Evolutionary conservation across 495 filamentous ascomycete genomes (phyloP), one percentile per base, ranked within the genome.

Genomic region (Articulospora tetracladia): DNA sequence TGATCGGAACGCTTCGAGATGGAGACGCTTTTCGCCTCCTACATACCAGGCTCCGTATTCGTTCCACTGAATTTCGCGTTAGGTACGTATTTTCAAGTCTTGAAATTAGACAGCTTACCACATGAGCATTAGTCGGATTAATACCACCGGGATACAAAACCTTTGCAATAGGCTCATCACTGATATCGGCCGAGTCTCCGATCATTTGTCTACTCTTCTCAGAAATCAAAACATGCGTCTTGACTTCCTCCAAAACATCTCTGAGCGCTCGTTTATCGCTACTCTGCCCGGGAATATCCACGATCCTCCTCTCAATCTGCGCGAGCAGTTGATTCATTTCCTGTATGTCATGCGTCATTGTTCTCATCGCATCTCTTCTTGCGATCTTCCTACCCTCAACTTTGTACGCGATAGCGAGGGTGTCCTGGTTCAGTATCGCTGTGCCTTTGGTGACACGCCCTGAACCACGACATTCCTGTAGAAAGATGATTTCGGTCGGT

Each of bases 371-470:
- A 55, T 74, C 72, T n/a, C 48, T 48, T 11, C 54, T 28, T 15
- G 61, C 67, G 41, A 73, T 68, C 44, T 72, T 73, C 48, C 72
- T 64, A 1, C 66, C 66, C 30, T 73, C 68, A 39, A 73, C 53
- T 55, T 73, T 72, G 67, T 71, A 74, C 17, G 72, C 65, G 8
- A 69, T 53, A 24, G 71, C 71, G 8, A 73, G 64, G 2, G 24
- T 54, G 19, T 44, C 24, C 20, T 62, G 57, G 25, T 66, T 54
- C 8, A 73, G 61, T n/a, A 50, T 24, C 7, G 71, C 71, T 1
- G 53, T 47, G 44, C 63, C 28, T 26, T 56, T 55, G 3, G 63
- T 68, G 22, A 74, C 57, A 13, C 71, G 55, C 11, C 71, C 71
- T 2, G 69, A 55, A 17, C 59, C 55, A 15, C 26, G 32, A 23